phyloP scores from a whole-genome alignment of 371 early-diverging fungal genomes.

The Saksenaea oblongispora region DNA sequence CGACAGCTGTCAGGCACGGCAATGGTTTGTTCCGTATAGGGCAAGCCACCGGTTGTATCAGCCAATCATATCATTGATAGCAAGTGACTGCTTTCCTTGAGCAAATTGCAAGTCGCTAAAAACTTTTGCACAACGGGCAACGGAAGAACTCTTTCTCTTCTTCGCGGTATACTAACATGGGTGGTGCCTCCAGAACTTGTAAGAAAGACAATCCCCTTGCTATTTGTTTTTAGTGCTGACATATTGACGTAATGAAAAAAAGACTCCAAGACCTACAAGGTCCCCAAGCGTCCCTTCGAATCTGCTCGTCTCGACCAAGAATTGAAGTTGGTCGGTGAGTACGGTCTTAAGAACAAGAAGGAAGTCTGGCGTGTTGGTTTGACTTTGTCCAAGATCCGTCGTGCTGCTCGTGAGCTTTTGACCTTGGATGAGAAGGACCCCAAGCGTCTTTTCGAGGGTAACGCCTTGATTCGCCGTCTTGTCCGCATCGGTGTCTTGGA shows the following conservation, averaged over 20 bases:
- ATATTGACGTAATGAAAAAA: not conserved
- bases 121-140: not conserved
- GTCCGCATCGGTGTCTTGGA: slow-evolving; percentile 98
- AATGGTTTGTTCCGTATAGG: too few relatives aligned
- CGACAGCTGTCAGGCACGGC: too few relatives aligned
- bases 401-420: slow-evolving; percentile 99
- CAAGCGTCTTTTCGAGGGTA: slow-evolving; percentile 98
- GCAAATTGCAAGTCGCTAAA: not conserved
- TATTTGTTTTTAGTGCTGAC: slow-evolving; percentile 13
- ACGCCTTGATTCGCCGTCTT: slow-evolving; percentile 98
- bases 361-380: slow-evolving; percentile 99
- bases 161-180: slow-evolving; percentile 10
- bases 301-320: slow-evolving; percentile 99
- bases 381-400: slow-evolving; percentile 98
- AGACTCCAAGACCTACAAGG: slow-evolving; percentile 95
- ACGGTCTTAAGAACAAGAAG: slow-evolving; percentile 99
- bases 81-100: not conserved
- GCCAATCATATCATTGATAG: not conserved
- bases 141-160: slow-evolving; percentile 1
- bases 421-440: slow-evolving; percentile 98
- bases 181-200: slow-evolving; percentile 13
- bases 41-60: not conserved
- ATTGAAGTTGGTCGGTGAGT: slow-evolving; percentile 98
- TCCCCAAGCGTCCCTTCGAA: slow-evolving; percentile 99
- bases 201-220: not conserved